These are phyloP conservation scores for Trichomonas vaginalis DNA, from an alignment of 208 protist species.

Conservation along the genomic window DNA sequence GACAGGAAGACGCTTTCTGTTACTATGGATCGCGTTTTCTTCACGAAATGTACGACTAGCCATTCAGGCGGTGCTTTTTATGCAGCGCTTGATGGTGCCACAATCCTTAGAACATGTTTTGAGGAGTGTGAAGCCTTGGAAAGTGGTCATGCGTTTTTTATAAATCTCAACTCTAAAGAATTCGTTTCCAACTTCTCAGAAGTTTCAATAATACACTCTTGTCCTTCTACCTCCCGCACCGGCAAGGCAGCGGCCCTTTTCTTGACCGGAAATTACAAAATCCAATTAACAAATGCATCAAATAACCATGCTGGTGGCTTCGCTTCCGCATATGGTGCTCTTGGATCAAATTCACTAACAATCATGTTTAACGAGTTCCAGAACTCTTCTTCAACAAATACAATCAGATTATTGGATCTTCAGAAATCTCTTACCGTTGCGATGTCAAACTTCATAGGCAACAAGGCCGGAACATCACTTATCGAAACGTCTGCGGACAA, in stretches of 20 bases:
- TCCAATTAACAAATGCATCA: background rate
- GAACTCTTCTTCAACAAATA: background rate
- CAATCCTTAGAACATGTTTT: background rate
- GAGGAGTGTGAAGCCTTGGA: background rate
- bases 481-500: background rate
- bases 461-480: background rate
- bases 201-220: background rate
- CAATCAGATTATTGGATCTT: background rate
- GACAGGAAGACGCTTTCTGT: background rate
- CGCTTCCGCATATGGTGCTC: background rate
- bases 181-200: background rate
- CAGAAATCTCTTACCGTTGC: background rate
- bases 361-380: background rate
- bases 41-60: background rate
- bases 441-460: background rate
- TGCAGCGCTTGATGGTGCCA: background rate
- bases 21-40: background rate
- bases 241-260: background rate
- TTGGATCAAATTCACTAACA: background rate
- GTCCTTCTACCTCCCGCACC: background rate
- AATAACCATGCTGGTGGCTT: background rate
- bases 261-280: background rate
- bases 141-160: background rate
- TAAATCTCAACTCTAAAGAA: background rate
- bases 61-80: background rate